Percentiles rank a stretch among this genome's conserved stretches.
These are phyloP conservation scores for Prunus yedoensis DNA, from an alignment of 331 rosid species.

Conservation along the genomic window DNA sequence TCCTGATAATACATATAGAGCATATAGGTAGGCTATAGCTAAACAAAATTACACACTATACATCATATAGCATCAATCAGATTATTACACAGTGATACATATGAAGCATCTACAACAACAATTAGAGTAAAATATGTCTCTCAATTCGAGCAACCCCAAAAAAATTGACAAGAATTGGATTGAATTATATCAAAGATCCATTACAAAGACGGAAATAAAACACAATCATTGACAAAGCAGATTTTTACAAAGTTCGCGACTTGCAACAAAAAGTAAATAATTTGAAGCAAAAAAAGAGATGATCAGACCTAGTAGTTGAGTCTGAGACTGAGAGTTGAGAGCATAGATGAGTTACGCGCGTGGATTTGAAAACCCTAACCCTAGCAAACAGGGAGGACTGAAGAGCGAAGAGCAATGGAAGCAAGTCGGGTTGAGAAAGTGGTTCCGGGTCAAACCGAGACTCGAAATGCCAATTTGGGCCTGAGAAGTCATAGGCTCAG, in stretches of 20 bases:
- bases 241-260: not conserved
- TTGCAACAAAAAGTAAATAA: not conserved
- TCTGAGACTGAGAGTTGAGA: not conserved
- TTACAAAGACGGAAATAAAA: not conserved
- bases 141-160: not conserved
- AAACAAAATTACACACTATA: too few relatives aligned
- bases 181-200: not conserved
- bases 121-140: not conserved
- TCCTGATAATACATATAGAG: not conserved
- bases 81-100: not conserved
- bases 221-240: not conserved
- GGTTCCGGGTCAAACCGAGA: not conserved
- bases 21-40: too few relatives aligned
- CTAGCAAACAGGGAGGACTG: not conserved
- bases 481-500: not conserved
- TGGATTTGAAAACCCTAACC: not conserved
- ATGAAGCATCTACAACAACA: not conserved
- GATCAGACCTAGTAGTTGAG: not conserved
- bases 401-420: not conserved
- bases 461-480: not conserved
- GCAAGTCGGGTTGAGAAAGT: not conserved
- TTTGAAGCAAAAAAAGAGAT: not conserved
- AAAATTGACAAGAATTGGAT: not conserved
- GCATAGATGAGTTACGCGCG: not conserved
- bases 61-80: not conserved